These are phyloP conservation scores for Geranium rotundifolium DNA, from an alignment of 345 rosid species.

Conservation along the genomic window DNA sequence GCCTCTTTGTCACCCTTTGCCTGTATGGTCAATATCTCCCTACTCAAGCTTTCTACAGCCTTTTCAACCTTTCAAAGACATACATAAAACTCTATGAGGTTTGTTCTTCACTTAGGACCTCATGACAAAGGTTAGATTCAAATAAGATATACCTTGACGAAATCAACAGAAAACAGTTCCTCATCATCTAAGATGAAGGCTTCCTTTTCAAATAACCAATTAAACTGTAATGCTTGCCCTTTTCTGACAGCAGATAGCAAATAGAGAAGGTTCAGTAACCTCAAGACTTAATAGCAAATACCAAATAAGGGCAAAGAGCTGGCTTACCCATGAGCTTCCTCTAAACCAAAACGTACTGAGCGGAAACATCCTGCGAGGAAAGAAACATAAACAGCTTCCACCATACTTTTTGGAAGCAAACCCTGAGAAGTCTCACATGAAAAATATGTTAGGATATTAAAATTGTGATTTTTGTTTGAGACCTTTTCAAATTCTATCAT, in stretches of 20 bases:
- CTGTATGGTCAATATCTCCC: slow-evolving; percentile 68
- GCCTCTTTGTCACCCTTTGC: slow-evolving; percentile 79
- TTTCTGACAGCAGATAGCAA: slow-evolving; percentile 33
- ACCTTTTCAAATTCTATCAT: too few relatives aligned
- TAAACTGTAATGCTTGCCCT: slow-evolving; percentile 90
- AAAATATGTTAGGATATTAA: background rate
- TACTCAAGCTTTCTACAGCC: slow-evolving; percentile 77
- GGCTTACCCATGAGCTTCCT: slow-evolving; percentile 91
- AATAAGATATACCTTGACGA: slow-evolving; percentile 43
- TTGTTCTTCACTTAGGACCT: slow-evolving; percentile 19
- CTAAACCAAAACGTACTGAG: slow-evolving; percentile 79
- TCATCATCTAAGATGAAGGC: slow-evolving; percentile 56
- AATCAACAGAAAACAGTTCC: slow-evolving; percentile 65
- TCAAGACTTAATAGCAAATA: background rate
- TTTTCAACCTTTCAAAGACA: slow-evolving; percentile 43
- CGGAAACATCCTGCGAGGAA: slow-evolving; percentile 90
- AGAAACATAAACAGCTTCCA: slow-evolving; percentile 74
- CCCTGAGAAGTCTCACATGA: slow-evolving; percentile 23
- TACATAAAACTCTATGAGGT: slow-evolving; percentile 3
- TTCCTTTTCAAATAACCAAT: slow-evolving; percentile 79
- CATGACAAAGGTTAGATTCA: slow-evolving; percentile 3
- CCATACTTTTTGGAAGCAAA: slow-evolving; percentile 50
- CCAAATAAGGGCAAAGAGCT: slow-evolving; percentile 7
- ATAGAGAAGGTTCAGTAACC: slow-evolving; percentile 7
- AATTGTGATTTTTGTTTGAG: too few relatives aligned